Evolutionary conservation across 495 filamentous ascomycete genomes (phyloP), one percentile per base, ranked within the genome.

Genomic region (Neurospora sp.): DNA sequence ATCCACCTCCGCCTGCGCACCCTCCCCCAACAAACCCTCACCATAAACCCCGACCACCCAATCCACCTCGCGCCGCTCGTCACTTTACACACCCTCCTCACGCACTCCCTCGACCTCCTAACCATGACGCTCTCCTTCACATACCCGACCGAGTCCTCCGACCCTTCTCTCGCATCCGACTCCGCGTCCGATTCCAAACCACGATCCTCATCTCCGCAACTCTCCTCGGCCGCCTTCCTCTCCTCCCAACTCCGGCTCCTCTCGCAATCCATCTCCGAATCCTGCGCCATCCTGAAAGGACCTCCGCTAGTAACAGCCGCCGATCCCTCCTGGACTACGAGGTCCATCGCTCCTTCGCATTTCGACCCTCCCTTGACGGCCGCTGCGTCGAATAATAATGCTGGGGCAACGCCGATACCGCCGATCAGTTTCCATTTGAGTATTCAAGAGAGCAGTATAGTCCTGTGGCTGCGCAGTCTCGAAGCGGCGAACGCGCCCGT

Each of bases 391-490:
- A 35, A 65, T 5, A 35, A 31, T 18, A 9, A 8, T 27, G 14
- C 14, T 59, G 20, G 22, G 14, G 53, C 53, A 0, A 0, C 82
- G 89, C 6, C 89, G 88, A 0, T 78, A 84, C 2, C 85, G 86
- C 73, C 82, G 0, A 73, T 96, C 2, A 89, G 90, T 6, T 89
- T 97, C 77, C 89, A 95, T 79, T 83, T 98, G 2, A 88, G 87
- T 37, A 89, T 98, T 69, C 87, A 89, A 46, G 93, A 97, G 68
- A 90, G 91, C 18, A 90, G 90, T 5, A 83, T 98, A 4, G 86
- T 95, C 2, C 88, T 96, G 9, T 88, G 91, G 74, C 82, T 98
- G 7, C 91, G 96, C 27, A 93, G 91, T 0, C 88, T 98, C 4
- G 93, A 94, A 71, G 83, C 88, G 4, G 83, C 86, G 39, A 82